Base-by-base conservation (phyloP, 495 filamentous ascomycete species). In the Articulospora tetracladia region DNA sequence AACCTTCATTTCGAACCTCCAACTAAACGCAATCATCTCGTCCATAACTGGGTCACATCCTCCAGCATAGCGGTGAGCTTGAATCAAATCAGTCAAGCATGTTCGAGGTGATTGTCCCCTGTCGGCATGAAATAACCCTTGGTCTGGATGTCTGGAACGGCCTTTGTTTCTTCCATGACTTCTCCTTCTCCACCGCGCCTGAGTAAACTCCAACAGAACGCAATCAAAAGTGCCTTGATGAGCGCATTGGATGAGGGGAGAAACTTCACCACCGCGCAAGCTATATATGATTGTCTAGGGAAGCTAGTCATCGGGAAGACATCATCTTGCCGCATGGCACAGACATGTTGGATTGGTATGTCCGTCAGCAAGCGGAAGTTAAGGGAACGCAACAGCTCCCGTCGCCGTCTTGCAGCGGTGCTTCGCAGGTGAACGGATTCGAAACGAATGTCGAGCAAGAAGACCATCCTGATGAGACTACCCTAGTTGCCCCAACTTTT, bases 61-160 rank as follows among this genome's bases (percentile, higher is more conserved):
- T n/a, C n/a, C n/a, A n/a, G n/a, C n/a, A n/a, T n/a, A n/a, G n/a
- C n/a, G n/a, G n/a, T n/a, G n/a, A n/a, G n/a, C n/a, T n/a, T n/a
- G n/a, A n/a, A n/a, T n/a, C n/a, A n/a, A n/a, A n/a, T n/a, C n/a
- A n/a, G n/a, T n/a, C n/a, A n/a, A n/a, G n/a, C n/a, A n/a, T n/a
- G n/a, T n/a, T n/a, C n/a, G n/a, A n/a, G n/a, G n/a, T n/a, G n/a
- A n/a, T n/a, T n/a, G n/a, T n/a, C n/a, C n/a, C n/a, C n/a, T n/a
- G n/a, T n/a, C 55, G 22, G 60, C 25, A 52, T 39, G 44, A 41
- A 39, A 26, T 27, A 28, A 41, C 39, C 54, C 41, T 10, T 34
- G 44, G 15, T 57, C 58, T 39, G 12, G 58, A 51, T 20, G 58
- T 32, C 39, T n/a, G n/a, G n/a, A n/a, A n/a, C n/a, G n/a, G 39